Conservation (phyloP, 1,284 basidiomycete genomes). For the Blastosporella zonata region DNA sequence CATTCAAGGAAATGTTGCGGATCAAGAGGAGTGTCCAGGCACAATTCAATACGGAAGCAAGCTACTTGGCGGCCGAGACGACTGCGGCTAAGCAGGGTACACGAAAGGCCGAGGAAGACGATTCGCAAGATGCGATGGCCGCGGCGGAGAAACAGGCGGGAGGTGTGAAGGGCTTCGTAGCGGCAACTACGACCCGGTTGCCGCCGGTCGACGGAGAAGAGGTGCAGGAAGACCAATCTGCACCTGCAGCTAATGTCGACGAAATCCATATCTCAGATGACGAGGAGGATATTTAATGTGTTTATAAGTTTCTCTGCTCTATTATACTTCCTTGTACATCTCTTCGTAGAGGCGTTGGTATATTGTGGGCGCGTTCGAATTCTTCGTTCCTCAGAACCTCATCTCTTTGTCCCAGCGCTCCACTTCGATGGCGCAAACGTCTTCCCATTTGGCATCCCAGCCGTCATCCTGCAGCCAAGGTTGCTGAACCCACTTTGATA, state of each 20-base stretch:
- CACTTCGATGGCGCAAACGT: slow-evolving; percentile 68
- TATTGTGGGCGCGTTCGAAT: not conserved
- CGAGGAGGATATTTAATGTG: slow-evolving; percentile 56
- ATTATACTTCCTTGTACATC: slow-evolving; percentile 10
- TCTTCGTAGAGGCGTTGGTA: not conserved
- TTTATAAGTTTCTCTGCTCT: slow-evolving; percentile 5
- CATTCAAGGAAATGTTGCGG: slow-evolving; percentile 97
- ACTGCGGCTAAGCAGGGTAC: slow-evolving; percentile 64
- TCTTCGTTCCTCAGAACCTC: slow-evolving; percentile 8
- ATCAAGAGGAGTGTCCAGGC: slow-evolving; percentile 99
- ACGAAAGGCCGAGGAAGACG: slow-evolving; percentile 49
- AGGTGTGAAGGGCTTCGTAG: slow-evolving; percentile 55
- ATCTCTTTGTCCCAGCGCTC: slow-evolving; percentile 56
- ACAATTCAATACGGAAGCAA: slow-evolving; percentile 95
- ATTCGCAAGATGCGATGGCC: slow-evolving; percentile 67
- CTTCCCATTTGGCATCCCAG: slow-evolving; percentile 73
- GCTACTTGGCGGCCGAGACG: slow-evolving; percentile 84
- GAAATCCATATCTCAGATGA: slow-evolving; percentile 86
- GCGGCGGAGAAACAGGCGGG: slow-evolving; percentile 56
- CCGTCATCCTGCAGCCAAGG: slow-evolving; percentile 59
- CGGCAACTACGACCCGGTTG: slow-evolving; percentile 49
- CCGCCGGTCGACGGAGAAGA: slow-evolving; percentile 26
- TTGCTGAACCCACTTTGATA: slow-evolving; percentile 65
- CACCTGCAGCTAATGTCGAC: slow-evolving; percentile 56
- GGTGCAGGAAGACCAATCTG: slow-evolving; percentile 25